Conservation (phyloP, 345 rosid genomes). For the Aegle marmelos region DNA sequence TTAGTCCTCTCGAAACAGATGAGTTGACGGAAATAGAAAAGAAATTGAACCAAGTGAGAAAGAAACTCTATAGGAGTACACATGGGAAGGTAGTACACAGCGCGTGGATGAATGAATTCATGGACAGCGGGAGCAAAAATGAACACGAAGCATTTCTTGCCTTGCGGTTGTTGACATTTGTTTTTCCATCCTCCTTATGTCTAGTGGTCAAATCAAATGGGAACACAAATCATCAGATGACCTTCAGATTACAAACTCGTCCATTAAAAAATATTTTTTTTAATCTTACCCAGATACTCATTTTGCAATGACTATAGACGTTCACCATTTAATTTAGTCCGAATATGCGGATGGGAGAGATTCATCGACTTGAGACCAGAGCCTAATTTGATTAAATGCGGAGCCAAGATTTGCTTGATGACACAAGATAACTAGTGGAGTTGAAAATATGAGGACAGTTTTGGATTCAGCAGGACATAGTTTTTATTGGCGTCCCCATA, state of each 20-base stretch:
- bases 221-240: not conserved
- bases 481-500: constrained; percentile 29
- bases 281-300: too few relatives aligned
- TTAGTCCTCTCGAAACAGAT: constrained; percentile 18
- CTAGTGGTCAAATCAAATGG: not conserved
- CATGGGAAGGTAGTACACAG: not conserved
- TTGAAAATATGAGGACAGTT: constrained; percentile 13
- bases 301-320: not conserved
- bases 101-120: constrained; percentile 26
- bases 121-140: constrained; percentile 18
- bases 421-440: constrained; percentile 12
- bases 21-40: constrained; percentile 18
- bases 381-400: constrained; percentile 23
- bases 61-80: not conserved
- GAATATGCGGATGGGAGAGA: constrained; percentile 44
- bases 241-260: not conserved
- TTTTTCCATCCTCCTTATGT: not conserved
- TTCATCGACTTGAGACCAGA: constrained; percentile 23
- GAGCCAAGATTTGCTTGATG: constrained; percentile 36
- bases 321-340: constrained; percentile 35
- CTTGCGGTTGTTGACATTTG: constrained; percentile 37
- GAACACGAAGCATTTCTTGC: constrained; percentile 53
- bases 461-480: constrained; percentile 24
- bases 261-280: not conserved
- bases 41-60: constrained; percentile 9